These are phyloP conservation scores for Falciphora oryzae DNA, from an alignment of 2,329 filamentous ascomycete genomes.

Conservation along the genomic window DNA sequence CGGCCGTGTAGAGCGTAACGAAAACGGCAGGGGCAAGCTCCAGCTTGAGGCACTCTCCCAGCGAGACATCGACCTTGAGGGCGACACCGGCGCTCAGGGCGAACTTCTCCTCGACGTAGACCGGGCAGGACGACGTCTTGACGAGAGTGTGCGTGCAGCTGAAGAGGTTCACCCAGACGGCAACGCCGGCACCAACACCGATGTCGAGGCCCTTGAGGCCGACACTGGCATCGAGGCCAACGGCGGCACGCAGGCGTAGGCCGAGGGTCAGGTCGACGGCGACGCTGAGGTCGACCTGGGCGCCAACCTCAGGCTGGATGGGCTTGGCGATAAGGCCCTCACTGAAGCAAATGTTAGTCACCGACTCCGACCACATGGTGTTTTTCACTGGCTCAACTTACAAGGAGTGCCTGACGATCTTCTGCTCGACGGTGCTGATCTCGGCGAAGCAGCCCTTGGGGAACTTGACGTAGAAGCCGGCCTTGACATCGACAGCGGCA, in stretches of 20 bases:
- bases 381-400: not conserved
- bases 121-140: constrained; percentile 13
- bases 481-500: constrained; percentile 21
- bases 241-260: constrained; percentile 23
- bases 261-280: constrained; percentile 21
- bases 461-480: constrained; percentile 23
- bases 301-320: constrained; percentile 18
- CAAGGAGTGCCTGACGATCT: constrained; percentile 20
- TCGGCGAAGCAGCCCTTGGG: constrained; percentile 22
- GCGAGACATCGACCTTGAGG: constrained; percentile 20
- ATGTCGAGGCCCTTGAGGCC: constrained; percentile 20
- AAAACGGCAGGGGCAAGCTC: constrained; percentile 22
- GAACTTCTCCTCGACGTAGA: constrained; percentile 19
- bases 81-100: constrained; percentile 20
- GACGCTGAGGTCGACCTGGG: constrained; percentile 19
- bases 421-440: constrained; percentile 20
- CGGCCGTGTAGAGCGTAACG: constrained; percentile 20
- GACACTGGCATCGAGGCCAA: constrained; percentile 20
- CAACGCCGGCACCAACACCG: constrained; percentile 21
- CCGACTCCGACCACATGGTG: too few relatives aligned
- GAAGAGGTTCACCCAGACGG: constrained; percentile 26
- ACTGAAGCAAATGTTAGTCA: not conserved
- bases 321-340: constrained; percentile 20
- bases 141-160: constrained; percentile 23
- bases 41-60: constrained; percentile 18